Evolutionary conservation across 2,329 filamentous ascomycete genomes (phyloP), one percentile per base, ranked within the genome.

Genomic region (Fulvia fulva): DNA sequence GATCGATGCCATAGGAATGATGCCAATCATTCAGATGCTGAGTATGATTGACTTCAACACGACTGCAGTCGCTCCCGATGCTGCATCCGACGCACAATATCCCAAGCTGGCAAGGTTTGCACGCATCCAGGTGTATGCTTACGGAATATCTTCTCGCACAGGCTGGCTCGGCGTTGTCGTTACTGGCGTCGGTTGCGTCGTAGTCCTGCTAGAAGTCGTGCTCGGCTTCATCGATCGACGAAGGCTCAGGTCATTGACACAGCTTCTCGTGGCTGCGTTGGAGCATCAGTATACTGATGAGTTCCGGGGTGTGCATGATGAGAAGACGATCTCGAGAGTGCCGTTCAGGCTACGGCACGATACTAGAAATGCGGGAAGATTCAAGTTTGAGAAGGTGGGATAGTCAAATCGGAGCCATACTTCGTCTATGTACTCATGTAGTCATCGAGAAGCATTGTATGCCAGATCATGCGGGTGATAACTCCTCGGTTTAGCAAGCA

Each of bases 231-330:
- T 62, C 1, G 57, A 62, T 25, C 57, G 65, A 19, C 55, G 57
- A 22, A 46, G 56, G 22, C 62, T 60, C 43, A 45, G 56, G 3
- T 62, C 55, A 6, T 54, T 59, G 2, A 63, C 63, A 1, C 57
- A 65, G 50, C 53, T 67, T n/a, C 55, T 69, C 2, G 61, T 68
- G 1, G 64, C 65, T 19, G 65, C 67, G 14, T 34, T 69, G n/a
- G 65, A 67, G 59, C 64, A 69, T 56, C 26, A 54, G 1, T 61
- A 61, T 9, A 51, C 28, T 4, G 57, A 50, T 14, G 66, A 68
- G 41, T 69, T 69, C n/a, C 56, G 56, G 8, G 53, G 57, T 11
- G 37, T 59, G 21, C 57, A 59, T 28, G 50, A 65, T 6, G 66
- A 67, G 44, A 56, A 50, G 41, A 58, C 61, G 22, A 51, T 65